Evolutionary conservation across 2,329 filamentous ascomycete genomes (phyloP), one percentile per base, ranked within the genome.

Genomic region (Cercospora sp.): DNA sequence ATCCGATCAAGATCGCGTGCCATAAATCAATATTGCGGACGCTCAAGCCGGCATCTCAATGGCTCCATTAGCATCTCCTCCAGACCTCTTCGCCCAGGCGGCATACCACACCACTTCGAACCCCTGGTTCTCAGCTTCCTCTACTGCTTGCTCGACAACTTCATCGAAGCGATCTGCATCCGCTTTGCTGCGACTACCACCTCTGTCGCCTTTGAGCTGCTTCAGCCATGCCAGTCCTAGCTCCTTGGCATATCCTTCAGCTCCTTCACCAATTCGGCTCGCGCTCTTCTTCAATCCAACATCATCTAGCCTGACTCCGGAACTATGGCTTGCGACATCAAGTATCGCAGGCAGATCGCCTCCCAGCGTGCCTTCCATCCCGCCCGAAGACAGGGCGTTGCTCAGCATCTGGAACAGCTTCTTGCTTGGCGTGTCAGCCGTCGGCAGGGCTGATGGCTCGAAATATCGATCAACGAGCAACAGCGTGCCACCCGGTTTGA

Each of bases 1-100:
- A 6, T 63, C 68, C 16, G 28, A 78, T 6, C 28, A 58, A 57
- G 70, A 73, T 45, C 67, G 60, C 32, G 51, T 69, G 57, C 67
- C 49, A 34, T 66, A 63, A 43, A 30, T n/a, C 30, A 2, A 21
- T 3, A 9, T 16, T 21, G 24, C 51, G 49, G 18, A 8, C 40
- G 3, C 9, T 37, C 26, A 64, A 13, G 51, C 62, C 5, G 51
- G 32, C 53, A 65, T 49, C 51, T 65, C 62, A 65, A 65, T 49
- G 10, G 62, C 62, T 12, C 37, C 37, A 26, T 45, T 40, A 4
- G 66, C 32, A 51, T 66, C 30, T 62, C 45, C 49, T 26, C 49
- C 63, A 28, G 63, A 55, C 45, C 66, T 65, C 16, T 28, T 68
- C 12, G 61, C 63, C 62, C 66, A 68, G 3, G 58, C 58, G 6